Conservation (phyloP, 192 early-diverging fungal genomes). For the Backusella macrospora region DNA sequence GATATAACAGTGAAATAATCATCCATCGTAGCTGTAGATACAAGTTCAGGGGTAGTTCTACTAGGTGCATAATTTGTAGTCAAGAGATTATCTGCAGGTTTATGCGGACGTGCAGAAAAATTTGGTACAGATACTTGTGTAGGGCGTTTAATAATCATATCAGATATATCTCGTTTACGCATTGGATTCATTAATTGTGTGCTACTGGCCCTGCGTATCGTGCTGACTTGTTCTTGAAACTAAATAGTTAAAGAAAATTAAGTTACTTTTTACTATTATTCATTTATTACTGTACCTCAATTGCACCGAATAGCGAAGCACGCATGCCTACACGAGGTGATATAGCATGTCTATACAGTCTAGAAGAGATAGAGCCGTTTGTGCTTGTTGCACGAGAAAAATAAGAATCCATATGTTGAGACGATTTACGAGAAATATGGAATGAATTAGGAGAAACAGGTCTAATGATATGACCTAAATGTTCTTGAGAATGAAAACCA, state of each 20-base stretch:
- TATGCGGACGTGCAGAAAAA: conserved; percentile 4
- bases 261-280: background rate
- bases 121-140: background rate
- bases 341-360: conserved; percentile 25
- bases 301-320: conserved; percentile 53
- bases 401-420: conserved; percentile 23
- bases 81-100: conserved; percentile 19
- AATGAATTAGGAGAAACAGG: conserved; percentile 33
- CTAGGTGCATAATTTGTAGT: background rate
- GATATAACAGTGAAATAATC: conserved; percentile 36
- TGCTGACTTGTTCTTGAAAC: conserved; percentile 22
- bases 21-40: conserved; percentile 23
- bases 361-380: conserved; percentile 28
- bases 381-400: conserved; percentile 19
- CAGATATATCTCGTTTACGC: conserved; percentile 15
- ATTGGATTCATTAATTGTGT: conserved; percentile 19
- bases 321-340: conserved; percentile 45
- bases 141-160: background rate
- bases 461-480: conserved; percentile 39
- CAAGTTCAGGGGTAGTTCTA: conserved; percentile 9
- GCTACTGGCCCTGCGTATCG: conserved; percentile 19
- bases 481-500: conserved; percentile 21
- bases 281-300: conserved; percentile 45
- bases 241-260: background rate
- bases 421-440: conserved; percentile 10